Base-by-base conservation (phyloP, 1,284 basidiomycete species). In the Amylostereum chailletii region DNA sequence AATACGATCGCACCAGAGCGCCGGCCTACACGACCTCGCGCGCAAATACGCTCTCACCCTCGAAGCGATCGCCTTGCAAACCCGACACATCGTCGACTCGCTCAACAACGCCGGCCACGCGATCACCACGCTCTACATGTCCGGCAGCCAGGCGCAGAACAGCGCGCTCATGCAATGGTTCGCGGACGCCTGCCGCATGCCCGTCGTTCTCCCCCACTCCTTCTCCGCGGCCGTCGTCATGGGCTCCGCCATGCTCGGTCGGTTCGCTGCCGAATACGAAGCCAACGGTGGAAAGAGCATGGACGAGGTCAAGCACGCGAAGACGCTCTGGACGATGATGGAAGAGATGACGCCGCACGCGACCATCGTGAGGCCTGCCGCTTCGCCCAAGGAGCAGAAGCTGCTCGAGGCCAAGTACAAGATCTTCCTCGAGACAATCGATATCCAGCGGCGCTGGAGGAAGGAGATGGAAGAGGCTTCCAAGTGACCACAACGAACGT, bases 31-130 rank as follows among this genome's bases (percentile, higher is more conserved):
- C 46, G 93, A 97, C 65, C 82, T 99, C 42, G 90, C 94, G 4
- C 81, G 84, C 54, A 90, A 90, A 63, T 98, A 96, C 71, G 84
- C 92, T 60, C 80, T 93, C 44, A 90, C 94, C 0, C 82, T 97
- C 45, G 93, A 97, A 71, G 85, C 93, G 7, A 95, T 99, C 65
- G 90, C 93, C 4, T 79, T 98, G 26, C 95, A 98, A 67, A 98
- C 94, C 8, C 77, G 90, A 3, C 95, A 98, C 68, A 98, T 99
- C 64, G 75, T 99, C 50, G 90, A 94, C 61, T 79, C 83, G 58
- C 90, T 99, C 80, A 97, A 98, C 68, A 66, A 62, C 11, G 78
- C 83, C 38, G 95, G 95, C 0, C 95, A 99, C 68, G 63, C 73
- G 34, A 88, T 99, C 60, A 78, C 79, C 49, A 80, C 83, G 33